phyloP scores from a whole-genome alignment of 2,329 filamentous ascomycete species.

The Botrytis paeoniae region DNA sequence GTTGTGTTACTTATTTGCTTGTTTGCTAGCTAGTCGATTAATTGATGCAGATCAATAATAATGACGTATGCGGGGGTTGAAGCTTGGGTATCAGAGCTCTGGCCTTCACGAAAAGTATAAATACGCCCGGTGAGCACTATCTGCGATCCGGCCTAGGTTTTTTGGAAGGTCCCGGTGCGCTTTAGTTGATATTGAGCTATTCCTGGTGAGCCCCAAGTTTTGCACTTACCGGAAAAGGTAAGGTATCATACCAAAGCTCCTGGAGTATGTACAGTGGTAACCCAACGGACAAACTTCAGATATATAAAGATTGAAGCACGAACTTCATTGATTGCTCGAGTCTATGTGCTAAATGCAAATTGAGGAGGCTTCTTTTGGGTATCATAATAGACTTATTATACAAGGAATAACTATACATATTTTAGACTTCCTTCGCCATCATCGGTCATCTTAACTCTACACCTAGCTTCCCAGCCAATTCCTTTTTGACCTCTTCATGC shows the following conservation, averaged over 20 bases:
- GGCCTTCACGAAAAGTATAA: too few species aligned
- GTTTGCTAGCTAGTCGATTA: not conserved
- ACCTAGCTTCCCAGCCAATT: constrained; percentile 67
- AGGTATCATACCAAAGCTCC: not conserved
- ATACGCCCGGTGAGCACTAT: not conserved
- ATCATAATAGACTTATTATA: not conserved
- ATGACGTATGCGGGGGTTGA: constrained; percentile 8
- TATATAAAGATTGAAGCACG: not conserved
- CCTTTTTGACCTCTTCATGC: constrained; percentile 64
- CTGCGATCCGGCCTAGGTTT: too few species aligned
- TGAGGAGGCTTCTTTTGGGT: not conserved
- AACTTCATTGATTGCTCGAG: not conserved
- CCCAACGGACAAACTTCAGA: not conserved
- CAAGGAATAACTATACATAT: not conserved
- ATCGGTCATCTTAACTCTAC: constrained; percentile 69
- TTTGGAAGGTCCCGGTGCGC: not conserved
- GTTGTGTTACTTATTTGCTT: not conserved
- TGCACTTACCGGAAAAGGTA: not conserved
- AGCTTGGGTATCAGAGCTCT: not conserved
- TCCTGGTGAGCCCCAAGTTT: not conserved
- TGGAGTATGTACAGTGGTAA: not conserved
- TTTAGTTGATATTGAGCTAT: not conserved
- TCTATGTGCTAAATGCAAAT: not conserved
- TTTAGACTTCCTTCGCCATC: not conserved
- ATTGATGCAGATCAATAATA: not conserved